These are phyloP conservation scores for Penicillium sp. DNA, from an alignment of 2,329 filamentous ascomycete genomes.

Conservation along the genomic window DNA sequence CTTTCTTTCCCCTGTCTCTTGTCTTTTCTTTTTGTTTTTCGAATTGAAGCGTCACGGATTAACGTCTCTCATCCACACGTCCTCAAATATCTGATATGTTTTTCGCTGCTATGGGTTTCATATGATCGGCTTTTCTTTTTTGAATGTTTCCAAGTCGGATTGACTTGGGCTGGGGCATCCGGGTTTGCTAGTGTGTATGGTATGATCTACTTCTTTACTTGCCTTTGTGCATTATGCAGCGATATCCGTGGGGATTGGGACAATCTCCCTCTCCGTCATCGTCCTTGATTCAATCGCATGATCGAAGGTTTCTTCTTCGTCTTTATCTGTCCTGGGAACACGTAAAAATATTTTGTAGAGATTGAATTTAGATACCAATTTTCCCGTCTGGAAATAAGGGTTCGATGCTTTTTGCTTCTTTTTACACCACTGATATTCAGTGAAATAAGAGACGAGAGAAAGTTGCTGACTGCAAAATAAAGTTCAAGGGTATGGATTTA, in stretches of 20 bases:
- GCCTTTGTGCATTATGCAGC: slow-evolving; percentile 37
- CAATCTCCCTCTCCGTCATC: slow-evolving; percentile 30
- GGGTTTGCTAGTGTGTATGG: slow-evolving; percentile 32
- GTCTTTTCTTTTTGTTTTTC: slow-evolving; percentile 14
- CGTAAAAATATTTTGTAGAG: not conserved
- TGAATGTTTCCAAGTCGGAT: slow-evolving; percentile 22
- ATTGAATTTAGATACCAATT: too few species aligned
- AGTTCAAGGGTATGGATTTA: slow-evolving; percentile 27
- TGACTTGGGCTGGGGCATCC: slow-evolving; percentile 26
- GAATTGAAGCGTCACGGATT: slow-evolving; percentile 31
- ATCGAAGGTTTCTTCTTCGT: slow-evolving; percentile 33
- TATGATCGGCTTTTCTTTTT: slow-evolving; percentile 13
- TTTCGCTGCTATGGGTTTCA: slow-evolving; percentile 20
- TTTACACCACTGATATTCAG: too few species aligned
- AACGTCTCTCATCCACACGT: slow-evolving; percentile 27
- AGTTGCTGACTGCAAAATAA: slow-evolving; percentile 13
- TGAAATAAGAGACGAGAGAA: too few species aligned
- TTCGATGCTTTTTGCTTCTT: too few species aligned
- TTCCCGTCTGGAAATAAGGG: too few species aligned
- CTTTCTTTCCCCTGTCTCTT: slow-evolving; percentile 14
- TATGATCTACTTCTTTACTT: slow-evolving; percentile 25
- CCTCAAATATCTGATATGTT: slow-evolving; percentile 18
- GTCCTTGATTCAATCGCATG: slow-evolving; percentile 38
- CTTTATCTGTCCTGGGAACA: not conserved
- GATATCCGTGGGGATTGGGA: slow-evolving; percentile 38